A percentile compares a stretch with the other conserved stretches of the same genome.
These are phyloP conservation scores for Agrocybe pediades DNA, from an alignment of 768 basidiomycete genomes.

Conservation along the genomic window DNA sequence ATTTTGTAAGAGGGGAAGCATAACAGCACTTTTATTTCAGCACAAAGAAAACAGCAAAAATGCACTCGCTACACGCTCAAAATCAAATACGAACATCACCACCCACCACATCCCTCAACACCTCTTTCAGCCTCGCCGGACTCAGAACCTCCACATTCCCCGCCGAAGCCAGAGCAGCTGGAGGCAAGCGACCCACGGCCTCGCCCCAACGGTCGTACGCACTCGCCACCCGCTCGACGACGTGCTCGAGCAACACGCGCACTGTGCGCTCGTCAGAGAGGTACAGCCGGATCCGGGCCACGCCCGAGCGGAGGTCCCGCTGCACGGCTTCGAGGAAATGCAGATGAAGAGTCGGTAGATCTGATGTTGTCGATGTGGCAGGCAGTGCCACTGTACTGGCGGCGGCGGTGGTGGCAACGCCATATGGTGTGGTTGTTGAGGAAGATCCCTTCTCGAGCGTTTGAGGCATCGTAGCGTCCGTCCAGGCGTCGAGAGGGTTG, in stretches of 20 bases:
- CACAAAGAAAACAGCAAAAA: too few species aligned
- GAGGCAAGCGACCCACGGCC: constrained; percentile 48
- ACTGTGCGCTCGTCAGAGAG: background rate
- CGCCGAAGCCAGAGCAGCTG: constrained; percentile 21
- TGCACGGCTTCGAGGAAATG: background rate
- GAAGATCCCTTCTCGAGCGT: too few species aligned
- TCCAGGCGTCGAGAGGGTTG: too few species aligned
- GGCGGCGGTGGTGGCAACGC: too few species aligned
- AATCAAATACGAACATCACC: too few species aligned
- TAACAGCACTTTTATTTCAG: too few species aligned
- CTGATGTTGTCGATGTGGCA: too few species aligned
- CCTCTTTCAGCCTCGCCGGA: constrained; percentile 39
- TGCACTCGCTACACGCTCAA: too few species aligned
- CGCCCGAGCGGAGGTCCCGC: background rate
- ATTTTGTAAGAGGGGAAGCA: too few species aligned
- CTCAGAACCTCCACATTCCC: constrained; percentile 19
- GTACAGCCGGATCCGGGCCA: background rate
- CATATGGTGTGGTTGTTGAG: too few species aligned
- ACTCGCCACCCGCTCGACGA: background rate
- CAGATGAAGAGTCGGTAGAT: background rate
- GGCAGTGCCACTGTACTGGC: too few species aligned
- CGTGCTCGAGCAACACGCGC: background rate
- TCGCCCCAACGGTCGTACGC: constrained; percentile 53
- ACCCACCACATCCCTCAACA: constrained; percentile 38
- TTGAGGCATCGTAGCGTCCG: too few species aligned